Evolutionary conservation across 176 grass and related monocot genomes (phyloP).

Genomic region (Ampelocalamus luodianensis): DNA sequence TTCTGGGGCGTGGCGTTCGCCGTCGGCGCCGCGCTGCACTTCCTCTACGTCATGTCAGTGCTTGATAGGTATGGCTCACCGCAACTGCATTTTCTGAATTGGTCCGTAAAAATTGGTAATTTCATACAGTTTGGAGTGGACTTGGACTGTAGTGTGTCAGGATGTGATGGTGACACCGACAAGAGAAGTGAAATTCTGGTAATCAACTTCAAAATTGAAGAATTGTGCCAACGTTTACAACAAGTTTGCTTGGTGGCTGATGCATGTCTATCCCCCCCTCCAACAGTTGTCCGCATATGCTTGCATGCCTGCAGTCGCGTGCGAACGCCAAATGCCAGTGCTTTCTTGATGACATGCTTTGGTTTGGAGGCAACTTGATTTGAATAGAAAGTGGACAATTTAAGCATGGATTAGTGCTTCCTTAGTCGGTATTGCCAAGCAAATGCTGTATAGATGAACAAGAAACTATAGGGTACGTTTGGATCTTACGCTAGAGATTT

Average conservation of each 20-base stretch:
- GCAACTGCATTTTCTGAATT: slow-evolving; percentile 3
- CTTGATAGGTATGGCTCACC: slow-evolving; percentile 70
- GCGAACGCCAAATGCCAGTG: neutral
- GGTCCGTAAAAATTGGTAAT: neutral
- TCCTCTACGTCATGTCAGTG: slow-evolving; percentile 95
- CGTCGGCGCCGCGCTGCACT: slow-evolving; percentile 80
- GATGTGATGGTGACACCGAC: neutral
- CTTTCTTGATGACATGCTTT: slow-evolving; percentile 12
- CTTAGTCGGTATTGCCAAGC: neutral
- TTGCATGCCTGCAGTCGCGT: slow-evolving; percentile 1
- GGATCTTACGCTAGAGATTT: too few species aligned
- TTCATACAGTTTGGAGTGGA: slow-evolving; percentile 1
- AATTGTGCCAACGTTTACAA: neutral
- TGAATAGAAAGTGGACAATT: neutral
- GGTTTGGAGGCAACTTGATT: neutral
- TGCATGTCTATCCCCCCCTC: neutral
- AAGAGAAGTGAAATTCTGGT: neutral
- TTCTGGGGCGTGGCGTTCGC: slow-evolving; percentile 90
- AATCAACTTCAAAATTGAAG: neutral
- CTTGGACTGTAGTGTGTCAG: slow-evolving; percentile 37
- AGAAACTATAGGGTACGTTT: neutral
- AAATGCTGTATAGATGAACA: slow-evolving; percentile 15
- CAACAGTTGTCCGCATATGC: slow-evolving; percentile 1
- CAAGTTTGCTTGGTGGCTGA: neutral
- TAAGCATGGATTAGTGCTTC: slow-evolving; percentile 1